Base-by-base conservation (phyloP, 305 asterid genomes). In the Lippia alba region DNA sequence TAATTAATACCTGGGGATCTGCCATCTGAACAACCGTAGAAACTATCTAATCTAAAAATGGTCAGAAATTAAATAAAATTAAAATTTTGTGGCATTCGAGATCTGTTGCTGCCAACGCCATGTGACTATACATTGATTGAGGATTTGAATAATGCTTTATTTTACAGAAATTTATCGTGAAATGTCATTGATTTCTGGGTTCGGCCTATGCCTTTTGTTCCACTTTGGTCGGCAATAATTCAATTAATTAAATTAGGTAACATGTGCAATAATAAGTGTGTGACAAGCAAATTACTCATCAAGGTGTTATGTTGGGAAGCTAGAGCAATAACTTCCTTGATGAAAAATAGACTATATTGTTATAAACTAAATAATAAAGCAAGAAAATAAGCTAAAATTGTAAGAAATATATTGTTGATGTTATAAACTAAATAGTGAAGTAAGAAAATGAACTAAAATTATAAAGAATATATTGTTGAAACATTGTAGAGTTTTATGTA, bases 151-250 rank as follows among this genome's bases (percentile, higher is more conserved):
- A 56, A 77, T 57, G 30, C 10, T 44, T 15, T 66, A 19, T n/a
- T 3, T 33, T 12, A 8, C 12, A 4, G 12, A 4, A 46, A 66
- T 61, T 24, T 66, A 62, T 69, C 20, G 64, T 34, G 44, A 56
- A 74, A 64, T 44, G 53, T 66, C 65, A 65, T 49, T 66, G 60
- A 59, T 33, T 60, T 41, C 6, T 67, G 41, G 34, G 19, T 72
- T 51, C 14, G 12, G 48, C 11, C 45, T 70, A 49, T 69, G 55
- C 33, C 63, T 36, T 14, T 64, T 63, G 68, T 59, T 66, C n/a
- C 71, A 61, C 66, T 46, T 66, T 81, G 73, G 81, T 78, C 78
- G 81, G 83, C 73, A 75, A 72, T 76, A 76, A 79, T 70, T 61
- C 57, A 61, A 17, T 56, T 34, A 53, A 55, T 69, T 41, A 3